Evolutionary conservation across 306 rosid genomes (phyloP).

Genomic region (Mimosa pudica): DNA sequence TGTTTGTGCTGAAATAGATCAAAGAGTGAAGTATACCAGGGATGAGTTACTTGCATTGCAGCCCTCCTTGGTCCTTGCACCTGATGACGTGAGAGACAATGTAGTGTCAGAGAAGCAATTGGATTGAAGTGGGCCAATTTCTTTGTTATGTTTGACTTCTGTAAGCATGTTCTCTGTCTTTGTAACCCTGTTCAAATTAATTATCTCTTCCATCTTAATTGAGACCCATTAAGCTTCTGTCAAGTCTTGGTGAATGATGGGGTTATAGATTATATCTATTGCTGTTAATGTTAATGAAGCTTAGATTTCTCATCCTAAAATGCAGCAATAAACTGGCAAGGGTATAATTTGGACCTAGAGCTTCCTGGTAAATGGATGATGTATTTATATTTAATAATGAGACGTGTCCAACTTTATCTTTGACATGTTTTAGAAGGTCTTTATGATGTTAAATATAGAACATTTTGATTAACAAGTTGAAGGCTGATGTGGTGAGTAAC

Average conservation of each 20-base stretch:
- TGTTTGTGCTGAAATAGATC: conserved; percentile 61
- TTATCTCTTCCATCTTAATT: not conserved
- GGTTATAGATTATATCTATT: not conserved
- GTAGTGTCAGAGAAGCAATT: not conserved
- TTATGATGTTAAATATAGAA: no score
- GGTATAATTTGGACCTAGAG: not conserved
- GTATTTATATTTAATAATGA: not conserved
- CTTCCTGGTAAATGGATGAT: not conserved
- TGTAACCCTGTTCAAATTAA: not conserved
- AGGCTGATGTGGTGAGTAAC: no score
- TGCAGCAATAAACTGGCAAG: not conserved
- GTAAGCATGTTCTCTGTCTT: not conserved
- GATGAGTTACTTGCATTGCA: conserved; percentile 79
- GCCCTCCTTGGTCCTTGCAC: not conserved
- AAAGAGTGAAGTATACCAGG: conserved; percentile 75
- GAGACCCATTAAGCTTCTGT: not conserved
- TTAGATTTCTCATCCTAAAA: not conserved
- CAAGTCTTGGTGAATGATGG: not conserved
- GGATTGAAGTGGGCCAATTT: not conserved
- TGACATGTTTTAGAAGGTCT: no score
- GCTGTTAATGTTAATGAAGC: not conserved
- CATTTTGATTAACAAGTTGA: no score
- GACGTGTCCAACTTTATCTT: not conserved
- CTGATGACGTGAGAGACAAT: not conserved
- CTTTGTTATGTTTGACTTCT: not conserved